Conservation (phyloP, 2,329 filamentous ascomycete genomes). For the Fusarium buharicum region DNA sequence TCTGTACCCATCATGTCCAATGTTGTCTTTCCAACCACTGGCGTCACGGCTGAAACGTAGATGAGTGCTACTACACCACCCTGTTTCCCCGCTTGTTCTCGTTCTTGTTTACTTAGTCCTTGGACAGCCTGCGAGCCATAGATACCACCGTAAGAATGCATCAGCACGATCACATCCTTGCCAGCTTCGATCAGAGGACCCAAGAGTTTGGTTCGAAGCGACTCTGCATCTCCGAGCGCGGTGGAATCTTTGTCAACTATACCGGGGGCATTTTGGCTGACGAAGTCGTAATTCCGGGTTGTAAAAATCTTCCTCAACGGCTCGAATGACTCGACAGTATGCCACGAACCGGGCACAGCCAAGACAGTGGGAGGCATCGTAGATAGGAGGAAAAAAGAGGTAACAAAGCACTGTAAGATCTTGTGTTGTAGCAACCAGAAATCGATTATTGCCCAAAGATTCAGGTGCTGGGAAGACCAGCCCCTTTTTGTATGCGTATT, state of each 20-base stretch:
- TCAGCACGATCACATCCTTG: conserved; percentile 35
- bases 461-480: not conserved
- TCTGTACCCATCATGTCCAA: conserved; percentile 19
- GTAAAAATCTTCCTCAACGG: conserved; percentile 5
- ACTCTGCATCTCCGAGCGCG: conserved; percentile 5
- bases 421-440: not conserved
- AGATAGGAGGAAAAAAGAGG: not conserved
- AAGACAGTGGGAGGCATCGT: conserved; percentile 28
- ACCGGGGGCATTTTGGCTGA: conserved; percentile 16
- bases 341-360: conserved; percentile 39
- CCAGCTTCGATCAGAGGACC: conserved; percentile 26
- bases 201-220: conserved; percentile 10
- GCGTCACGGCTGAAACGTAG: conserved; percentile 21
- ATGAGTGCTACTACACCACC: conserved; percentile 25
- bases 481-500: too few species aligned
- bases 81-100: not conserved
- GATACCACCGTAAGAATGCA: conserved; percentile 41
- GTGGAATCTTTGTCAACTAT: not conserved
- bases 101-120: conserved; percentile 29
- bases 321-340: conserved; percentile 11
- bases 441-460: not conserved
- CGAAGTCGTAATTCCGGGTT: conserved; percentile 4
- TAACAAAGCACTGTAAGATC: not conserved
- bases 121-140: conserved; percentile 31
- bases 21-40: not conserved